These are phyloP conservation scores for Yarrowia hollandica DNA, from an alignment of 805 yeast species.

Conservation along the genomic window DNA sequence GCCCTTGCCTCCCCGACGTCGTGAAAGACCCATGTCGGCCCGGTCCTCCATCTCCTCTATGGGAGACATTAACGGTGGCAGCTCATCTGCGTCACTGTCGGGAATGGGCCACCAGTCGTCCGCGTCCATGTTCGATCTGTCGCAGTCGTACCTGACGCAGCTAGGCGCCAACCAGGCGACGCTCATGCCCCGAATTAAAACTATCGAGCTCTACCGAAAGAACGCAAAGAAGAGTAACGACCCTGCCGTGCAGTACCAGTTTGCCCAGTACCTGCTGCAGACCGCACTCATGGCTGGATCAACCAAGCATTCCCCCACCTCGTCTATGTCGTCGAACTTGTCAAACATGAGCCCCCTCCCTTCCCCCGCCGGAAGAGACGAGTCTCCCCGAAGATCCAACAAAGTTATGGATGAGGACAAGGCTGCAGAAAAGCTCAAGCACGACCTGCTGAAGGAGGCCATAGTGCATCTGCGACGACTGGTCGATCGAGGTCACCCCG, in stretches of 20 bases:
- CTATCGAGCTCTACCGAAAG: slow-evolving; percentile 81
- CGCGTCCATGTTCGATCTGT: slow-evolving; percentile 37
- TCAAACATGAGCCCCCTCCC: slow-evolving; percentile 10
- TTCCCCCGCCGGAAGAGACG: slow-evolving; percentile 13
- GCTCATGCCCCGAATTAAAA: slow-evolving; percentile 72
- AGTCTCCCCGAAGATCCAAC: slow-evolving; percentile 1
- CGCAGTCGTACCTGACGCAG: slow-evolving; percentile 36
- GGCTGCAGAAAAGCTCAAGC: slow-evolving; percentile 43
- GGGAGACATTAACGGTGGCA: slow-evolving; percentile 23
- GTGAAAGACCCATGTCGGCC: slow-evolving; percentile 25
- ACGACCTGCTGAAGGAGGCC: slow-evolving; percentile 75
- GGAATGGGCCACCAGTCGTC: slow-evolving; percentile 30
- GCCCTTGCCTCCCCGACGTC: slow-evolving; percentile 29
- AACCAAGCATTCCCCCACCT: slow-evolving; percentile 21
- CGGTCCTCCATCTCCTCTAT: slow-evolving; percentile 31
- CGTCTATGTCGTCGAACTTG: slow-evolving; percentile 10
- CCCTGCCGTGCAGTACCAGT: slow-evolving; percentile 82
- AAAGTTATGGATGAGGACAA: slow-evolving; percentile 6
- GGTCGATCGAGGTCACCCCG: slow-evolving; percentile 76
- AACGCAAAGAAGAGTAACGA: slow-evolving; percentile 84
- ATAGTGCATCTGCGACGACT: slow-evolving; percentile 64
- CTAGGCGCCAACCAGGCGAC: slow-evolving; percentile 35
- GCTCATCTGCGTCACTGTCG: not conserved
- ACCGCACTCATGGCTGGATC: slow-evolving; percentile 58
- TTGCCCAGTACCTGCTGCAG: slow-evolving; percentile 86